Base-by-base conservation (phyloP, 306 rosid species). In the Trifolium fragiferum region DNA sequence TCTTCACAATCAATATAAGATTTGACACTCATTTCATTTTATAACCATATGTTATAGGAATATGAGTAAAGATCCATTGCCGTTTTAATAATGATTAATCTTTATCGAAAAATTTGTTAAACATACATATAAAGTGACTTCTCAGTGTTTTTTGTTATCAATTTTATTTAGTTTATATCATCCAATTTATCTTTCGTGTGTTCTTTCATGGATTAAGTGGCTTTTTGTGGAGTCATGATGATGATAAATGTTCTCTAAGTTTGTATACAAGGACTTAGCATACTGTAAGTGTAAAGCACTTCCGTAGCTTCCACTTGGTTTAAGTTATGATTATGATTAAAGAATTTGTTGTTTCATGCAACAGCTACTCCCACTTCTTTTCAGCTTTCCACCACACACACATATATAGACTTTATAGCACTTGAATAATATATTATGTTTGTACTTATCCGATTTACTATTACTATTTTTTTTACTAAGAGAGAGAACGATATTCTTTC, bases 301-400 rank as follows among this genome's bases (percentile, higher is more conserved):
- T 86, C 53, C 53, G 9, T 78, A 38, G 49, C 58, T 70, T 11
- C 87, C 86, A 88, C 89, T 86, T 83, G 79, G 32, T 78, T 82
- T 83, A 81, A 53, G 75, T 73, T 75, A 88, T 81, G 82, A 86
- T 84, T 82, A 70, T 84, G 84, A 77, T 7, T 76, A 81, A 81
- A 75, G 82, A 74, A 67, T 70, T 71, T 80, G 32, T 32, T 72
- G 79, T 76, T 80, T 75, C 78, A 69, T 80, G 77, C 78, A 69
- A 79, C 74, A 83, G 86, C 72, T 62, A 46, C 60, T 37, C 82
- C 87, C 88, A 86, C 90, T 79, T 69, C 51, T 51, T 47, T 37
- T 37, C 14, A 11, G 16, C 16, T 68, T 68, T 25, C 77, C 74
- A 62, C 38, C 8, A 61, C 57, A 50, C 8, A 61, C 57, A 50